Evolutionary conservation across 2,329 filamentous ascomycete genomes (phyloP).

Genomic region (Fusarium luffae): DNA sequence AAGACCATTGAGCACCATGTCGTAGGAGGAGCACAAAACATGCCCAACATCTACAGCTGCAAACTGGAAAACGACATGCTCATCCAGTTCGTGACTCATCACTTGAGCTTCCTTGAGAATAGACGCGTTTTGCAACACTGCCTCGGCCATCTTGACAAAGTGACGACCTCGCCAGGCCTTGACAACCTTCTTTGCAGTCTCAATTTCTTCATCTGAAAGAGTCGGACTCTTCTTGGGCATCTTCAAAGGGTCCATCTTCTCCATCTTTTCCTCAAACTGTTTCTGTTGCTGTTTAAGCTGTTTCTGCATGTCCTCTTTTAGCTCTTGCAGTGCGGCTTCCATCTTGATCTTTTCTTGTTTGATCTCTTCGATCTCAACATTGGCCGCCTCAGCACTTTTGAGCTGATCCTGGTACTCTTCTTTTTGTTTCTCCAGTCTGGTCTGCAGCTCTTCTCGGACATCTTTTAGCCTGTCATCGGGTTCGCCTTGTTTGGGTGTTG

Average conservation of each 20-base stretch:
- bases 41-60: constrained; percentile 90
- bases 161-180: constrained; percentile 84
- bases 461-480: constrained; percentile 80
- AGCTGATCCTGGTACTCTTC: constrained; percentile 84
- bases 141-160: constrained; percentile 94
- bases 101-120: constrained; percentile 95
- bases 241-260: constrained; percentile 76
- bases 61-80: constrained; percentile 94
- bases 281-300: constrained; percentile 86
- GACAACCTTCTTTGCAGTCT: constrained; percentile 73
- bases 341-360: constrained; percentile 84
- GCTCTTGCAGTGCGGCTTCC: constrained; percentile 80
- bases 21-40: constrained; percentile 90
- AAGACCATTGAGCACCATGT: constrained; percentile 93
- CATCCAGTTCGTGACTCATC: constrained; percentile 96
- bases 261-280: constrained; percentile 85
- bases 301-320: constrained; percentile 90
- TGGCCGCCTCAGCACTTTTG: constrained; percentile 77
- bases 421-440: constrained; percentile 83
- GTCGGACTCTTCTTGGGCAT: constrained; percentile 69
- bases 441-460: constrained; percentile 84
- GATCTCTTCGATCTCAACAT: constrained; percentile 85
- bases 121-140: constrained; percentile 86
- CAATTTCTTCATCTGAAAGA: constrained; percentile 78
- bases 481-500: constrained; percentile 83